phyloP scores from a whole-genome alignment of 768 basidiomycete genomes.

The Mycena sanguinolenta region DNA sequence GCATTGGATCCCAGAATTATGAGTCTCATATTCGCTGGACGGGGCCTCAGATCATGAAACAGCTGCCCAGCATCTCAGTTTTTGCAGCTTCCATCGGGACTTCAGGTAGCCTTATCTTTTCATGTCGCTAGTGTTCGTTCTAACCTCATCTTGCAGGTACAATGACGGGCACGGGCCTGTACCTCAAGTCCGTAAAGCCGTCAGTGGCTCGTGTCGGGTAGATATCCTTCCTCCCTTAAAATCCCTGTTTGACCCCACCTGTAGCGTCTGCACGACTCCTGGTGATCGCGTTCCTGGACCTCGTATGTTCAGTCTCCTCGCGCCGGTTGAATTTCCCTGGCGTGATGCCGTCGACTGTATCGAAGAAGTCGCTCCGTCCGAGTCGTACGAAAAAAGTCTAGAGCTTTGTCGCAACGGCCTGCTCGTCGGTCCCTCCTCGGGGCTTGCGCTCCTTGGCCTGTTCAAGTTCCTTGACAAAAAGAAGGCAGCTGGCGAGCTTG shows the following conservation, averaged over 20 bases:
- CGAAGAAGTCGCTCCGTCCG: slow-evolving; percentile 39
- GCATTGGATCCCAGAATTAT: slow-evolving; percentile 35
- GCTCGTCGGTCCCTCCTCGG: slow-evolving; percentile 42
- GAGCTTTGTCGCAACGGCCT: slow-evolving; percentile 42
- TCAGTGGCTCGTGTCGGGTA: slow-evolving; percentile 39
- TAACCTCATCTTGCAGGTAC: slow-evolving; percentile 34
- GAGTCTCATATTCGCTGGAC: slow-evolving; percentile 45
- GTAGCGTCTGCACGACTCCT: slow-evolving; percentile 38
- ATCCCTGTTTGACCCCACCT: not conserved
- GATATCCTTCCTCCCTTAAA: not conserved
- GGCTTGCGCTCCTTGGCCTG: slow-evolving; percentile 39
- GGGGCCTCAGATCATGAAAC: slow-evolving; percentile 43
- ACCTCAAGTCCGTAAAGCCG: slow-evolving; percentile 40
- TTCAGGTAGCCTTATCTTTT: slow-evolving; percentile 26
- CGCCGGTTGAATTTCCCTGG: slow-evolving; percentile 44
- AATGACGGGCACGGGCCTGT: slow-evolving; percentile 42
- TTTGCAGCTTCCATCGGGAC: slow-evolving; percentile 43
- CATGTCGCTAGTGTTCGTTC: not conserved
- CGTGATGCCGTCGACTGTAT: slow-evolving; percentile 40
- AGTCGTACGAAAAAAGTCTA: slow-evolving; percentile 41
- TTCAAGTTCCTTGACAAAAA: slow-evolving; percentile 41
- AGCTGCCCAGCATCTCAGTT: slow-evolving; percentile 40
- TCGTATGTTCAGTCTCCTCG: slow-evolving; percentile 38
- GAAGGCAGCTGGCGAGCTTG: slow-evolving; percentile 34
- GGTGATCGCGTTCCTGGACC: slow-evolving; percentile 42